These are phyloP conservation scores for Botryotinia globosa DNA, from an alignment of 2,329 filamentous ascomycete genomes.

Conservation along the genomic window DNA sequence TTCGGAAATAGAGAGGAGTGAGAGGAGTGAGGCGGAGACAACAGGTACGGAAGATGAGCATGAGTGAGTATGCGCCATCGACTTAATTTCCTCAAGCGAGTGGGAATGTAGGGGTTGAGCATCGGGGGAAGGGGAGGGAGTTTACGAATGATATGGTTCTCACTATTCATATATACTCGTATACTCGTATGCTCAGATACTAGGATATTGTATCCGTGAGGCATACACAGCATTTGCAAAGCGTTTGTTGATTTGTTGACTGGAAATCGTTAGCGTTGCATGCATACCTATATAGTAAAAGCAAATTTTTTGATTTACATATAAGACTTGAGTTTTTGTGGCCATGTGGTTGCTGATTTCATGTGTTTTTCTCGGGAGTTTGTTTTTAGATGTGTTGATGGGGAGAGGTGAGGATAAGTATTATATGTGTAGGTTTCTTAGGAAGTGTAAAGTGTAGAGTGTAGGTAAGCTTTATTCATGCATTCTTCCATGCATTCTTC, in stretches of 20 bases:
- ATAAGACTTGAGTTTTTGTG: neutral
- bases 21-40: constrained; percentile 35
- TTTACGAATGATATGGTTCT: neutral
- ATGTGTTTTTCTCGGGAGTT: neutral
- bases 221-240: neutral
- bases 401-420: neutral
- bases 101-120: neutral
- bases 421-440: neutral
- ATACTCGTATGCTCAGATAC: neutral
- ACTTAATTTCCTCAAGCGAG: neutral
- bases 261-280: neutral
- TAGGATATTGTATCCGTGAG: neutral
- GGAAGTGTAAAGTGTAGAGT: neutral
- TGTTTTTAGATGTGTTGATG: neutral
- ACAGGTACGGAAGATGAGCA: constrained; percentile 35
- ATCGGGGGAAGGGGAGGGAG: too few species aligned
- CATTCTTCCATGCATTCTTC: too few species aligned
- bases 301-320: constrained; percentile 3
- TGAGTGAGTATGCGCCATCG: neutral
- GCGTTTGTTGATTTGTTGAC: neutral
- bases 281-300: constrained; percentile 2
- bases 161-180: neutral
- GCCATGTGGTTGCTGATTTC: neutral
- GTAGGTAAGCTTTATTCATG: neutral
- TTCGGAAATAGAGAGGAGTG: constrained; percentile 34